Percentiles rank a stretch among this genome's conserved stretches.
Conservation (phyloP, 148 eudicot species). For the Dianthus caryophyllus region DNA sequence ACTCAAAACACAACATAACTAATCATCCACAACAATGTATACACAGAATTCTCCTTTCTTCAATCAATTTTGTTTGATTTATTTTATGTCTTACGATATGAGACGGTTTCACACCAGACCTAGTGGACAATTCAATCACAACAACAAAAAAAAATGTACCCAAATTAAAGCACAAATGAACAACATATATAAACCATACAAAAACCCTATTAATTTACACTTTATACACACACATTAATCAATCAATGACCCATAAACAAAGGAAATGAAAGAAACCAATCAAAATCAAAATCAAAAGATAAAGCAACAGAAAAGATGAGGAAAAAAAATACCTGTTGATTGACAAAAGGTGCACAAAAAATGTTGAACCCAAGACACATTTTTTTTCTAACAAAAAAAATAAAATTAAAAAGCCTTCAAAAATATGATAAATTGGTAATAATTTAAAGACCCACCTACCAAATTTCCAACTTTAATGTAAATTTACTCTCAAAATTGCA, state of each 20-base stretch:
- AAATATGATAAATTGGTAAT: conserved; percentile 28
- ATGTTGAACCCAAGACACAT: conserved; percentile 39
- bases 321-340: conserved; percentile 39
- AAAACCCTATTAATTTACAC: not conserved
- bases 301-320: not conserved
- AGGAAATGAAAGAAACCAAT: conserved; percentile 5
- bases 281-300: conserved; percentile 20
- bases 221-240: too few species aligned
- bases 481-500: conserved; percentile 1
- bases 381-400: conserved; percentile 3
- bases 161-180: conserved; percentile 1
- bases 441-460: conserved; percentile 36
- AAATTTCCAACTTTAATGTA: conserved; percentile 9
- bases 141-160: not conserved
- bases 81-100: too few species aligned
- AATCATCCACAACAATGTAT: conserved; percentile 6
- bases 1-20: not conserved
- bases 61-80: too few species aligned
- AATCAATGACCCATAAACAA: conserved; percentile 13
- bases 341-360: conserved; percentile 51
- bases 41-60: not conserved
- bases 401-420: conserved; percentile 2
- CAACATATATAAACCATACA: conserved; percentile 12
- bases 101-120: too few species aligned
- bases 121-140: too few species aligned